These are phyloP conservation scores for Gymnopus androsaceus DNA, from an alignment of 1,284 basidiomycete species.

Conservation along the genomic window DNA sequence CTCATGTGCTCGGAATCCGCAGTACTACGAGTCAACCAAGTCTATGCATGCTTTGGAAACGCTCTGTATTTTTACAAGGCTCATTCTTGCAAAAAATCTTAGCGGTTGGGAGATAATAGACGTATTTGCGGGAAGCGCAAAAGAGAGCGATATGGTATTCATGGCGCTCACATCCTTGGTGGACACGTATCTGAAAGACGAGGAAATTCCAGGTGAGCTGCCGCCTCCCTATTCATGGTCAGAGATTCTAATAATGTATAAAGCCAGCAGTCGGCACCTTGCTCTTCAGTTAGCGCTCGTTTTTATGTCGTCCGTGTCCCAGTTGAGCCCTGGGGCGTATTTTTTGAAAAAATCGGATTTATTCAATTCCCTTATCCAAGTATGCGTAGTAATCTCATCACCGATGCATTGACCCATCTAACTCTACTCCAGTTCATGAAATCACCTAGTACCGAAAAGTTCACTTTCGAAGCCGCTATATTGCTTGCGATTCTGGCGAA, in stretches of 20 bases:
- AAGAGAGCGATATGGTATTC: slow-evolving; percentile 57
- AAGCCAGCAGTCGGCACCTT: slow-evolving; percentile 53
- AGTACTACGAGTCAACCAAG: slow-evolving; percentile 35
- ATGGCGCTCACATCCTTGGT: slow-evolving; percentile 38
- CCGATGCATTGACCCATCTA: not conserved
- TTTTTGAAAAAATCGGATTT: slow-evolving; percentile 62
- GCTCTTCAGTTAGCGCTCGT: slow-evolving; percentile 56
- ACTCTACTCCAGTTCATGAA: slow-evolving; percentile 47
- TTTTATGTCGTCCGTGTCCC: slow-evolving; percentile 57
- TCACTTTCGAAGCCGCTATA: slow-evolving; percentile 58
- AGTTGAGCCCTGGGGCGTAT: slow-evolving; percentile 69
- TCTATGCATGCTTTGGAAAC: slow-evolving; percentile 52
- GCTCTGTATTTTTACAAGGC: slow-evolving; percentile 45
- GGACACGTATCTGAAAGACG: not conserved
- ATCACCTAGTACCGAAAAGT: slow-evolving; percentile 49
- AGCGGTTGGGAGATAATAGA: slow-evolving; percentile 74
- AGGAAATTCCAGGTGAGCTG: slow-evolving; percentile 7
- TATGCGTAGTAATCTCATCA: slow-evolving; percentile 30
- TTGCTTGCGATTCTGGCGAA: slow-evolving; percentile 61
- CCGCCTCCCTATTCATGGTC: not conserved
- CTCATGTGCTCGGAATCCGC: slow-evolving; percentile 33
- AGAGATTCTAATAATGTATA: not conserved
- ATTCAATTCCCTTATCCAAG: slow-evolving; percentile 53
- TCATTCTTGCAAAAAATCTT: slow-evolving; percentile 53
- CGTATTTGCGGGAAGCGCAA: slow-evolving; percentile 59